phyloP scores from a whole-genome alignment of 805 yeast genomes.

The Saturnispora sekii region DNA sequence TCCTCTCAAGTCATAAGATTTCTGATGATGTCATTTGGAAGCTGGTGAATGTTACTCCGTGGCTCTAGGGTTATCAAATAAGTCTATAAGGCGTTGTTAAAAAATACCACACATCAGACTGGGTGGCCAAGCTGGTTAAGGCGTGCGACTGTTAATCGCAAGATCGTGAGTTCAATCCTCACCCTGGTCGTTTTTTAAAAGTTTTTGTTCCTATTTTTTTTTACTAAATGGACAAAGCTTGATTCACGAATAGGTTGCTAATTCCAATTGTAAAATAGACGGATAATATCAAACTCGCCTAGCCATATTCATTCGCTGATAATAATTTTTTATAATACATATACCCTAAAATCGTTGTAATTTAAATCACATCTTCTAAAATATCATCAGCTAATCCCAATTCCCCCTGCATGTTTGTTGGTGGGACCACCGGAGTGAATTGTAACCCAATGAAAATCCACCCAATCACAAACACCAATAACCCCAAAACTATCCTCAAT shows the following conservation, averaged over 20 bases:
- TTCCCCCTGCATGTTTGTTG: conserved; percentile 65
- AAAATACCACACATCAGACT: conserved; percentile 29
- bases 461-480: conserved; percentile 54
- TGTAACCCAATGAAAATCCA: conserved; percentile 51
- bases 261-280: too few relatives aligned
- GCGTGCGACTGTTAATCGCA: conserved; percentile 60
- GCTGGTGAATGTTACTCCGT: too few relatives aligned
- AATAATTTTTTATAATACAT: too few relatives aligned
- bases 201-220: too few relatives aligned
- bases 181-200: conserved; percentile 36
- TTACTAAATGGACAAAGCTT: too few relatives aligned
- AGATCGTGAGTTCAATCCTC: conserved; percentile 57
- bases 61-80: too few relatives aligned
- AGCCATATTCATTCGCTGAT: too few relatives aligned
- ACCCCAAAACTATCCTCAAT: conserved; percentile 48
- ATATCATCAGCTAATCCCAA: conserved; percentile 28
- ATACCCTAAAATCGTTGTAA: not conserved
- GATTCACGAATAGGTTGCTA: too few relatives aligned
- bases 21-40: too few relatives aligned
- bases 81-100: too few relatives aligned
- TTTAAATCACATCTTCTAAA: conserved; percentile 25
- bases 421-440: conserved; percentile 65
- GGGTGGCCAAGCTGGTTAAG: conserved; percentile 53
- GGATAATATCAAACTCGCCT: too few relatives aligned
- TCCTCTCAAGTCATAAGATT: too few relatives aligned